These are phyloP conservation scores for Mycena pura DNA, from an alignment of 768 basidiomycete genomes.

Conservation along the genomic window DNA sequence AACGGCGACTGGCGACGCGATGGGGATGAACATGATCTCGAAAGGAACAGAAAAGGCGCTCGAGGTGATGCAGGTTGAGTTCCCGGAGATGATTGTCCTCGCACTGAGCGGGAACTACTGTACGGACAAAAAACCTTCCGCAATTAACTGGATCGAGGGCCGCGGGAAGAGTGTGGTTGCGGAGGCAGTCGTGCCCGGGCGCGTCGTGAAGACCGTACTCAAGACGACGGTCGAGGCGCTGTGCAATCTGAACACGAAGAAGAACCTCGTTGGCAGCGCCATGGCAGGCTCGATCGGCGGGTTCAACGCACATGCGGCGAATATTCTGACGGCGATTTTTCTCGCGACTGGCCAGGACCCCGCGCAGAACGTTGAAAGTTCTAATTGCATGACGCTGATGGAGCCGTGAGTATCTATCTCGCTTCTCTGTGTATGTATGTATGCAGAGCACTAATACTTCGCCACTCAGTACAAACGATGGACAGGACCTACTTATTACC, in stretches of 20 bases:
- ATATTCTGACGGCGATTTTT: constrained; percentile 95
- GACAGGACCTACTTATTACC: constrained; percentile 90
- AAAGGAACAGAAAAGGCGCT: constrained; percentile 98
- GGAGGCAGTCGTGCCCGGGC: constrained; percentile 91
- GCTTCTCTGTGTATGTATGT: not conserved
- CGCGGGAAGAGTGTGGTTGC: constrained; percentile 98
- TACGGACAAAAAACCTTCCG: constrained; percentile 99
- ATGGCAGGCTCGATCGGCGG: constrained; percentile 99
- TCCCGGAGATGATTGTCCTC: constrained; percentile 90
- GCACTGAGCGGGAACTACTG: constrained; percentile 98
- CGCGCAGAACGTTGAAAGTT: constrained; percentile 98
- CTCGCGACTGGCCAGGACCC: constrained; percentile 98
- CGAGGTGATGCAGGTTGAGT: constrained; percentile 74
- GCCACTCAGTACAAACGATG: constrained; percentile 76
- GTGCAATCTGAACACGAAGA: constrained; percentile 93
- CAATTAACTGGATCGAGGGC: constrained; percentile 99
- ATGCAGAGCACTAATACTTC: not conserved
- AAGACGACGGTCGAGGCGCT: constrained; percentile 94
- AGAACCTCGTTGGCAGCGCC: constrained; percentile 96
- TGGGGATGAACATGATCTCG: constrained; percentile 99
- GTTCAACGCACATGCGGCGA: constrained; percentile 98
- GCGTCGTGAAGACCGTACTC: constrained; percentile 85
- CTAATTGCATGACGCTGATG: constrained; percentile 99
- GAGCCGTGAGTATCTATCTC: constrained; percentile 77
- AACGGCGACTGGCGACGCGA: constrained; percentile 95